Evolutionary conservation across 1,139 yeast species (phyloP).

Genomic region (Yamadazyma atmosphaerica): DNA sequence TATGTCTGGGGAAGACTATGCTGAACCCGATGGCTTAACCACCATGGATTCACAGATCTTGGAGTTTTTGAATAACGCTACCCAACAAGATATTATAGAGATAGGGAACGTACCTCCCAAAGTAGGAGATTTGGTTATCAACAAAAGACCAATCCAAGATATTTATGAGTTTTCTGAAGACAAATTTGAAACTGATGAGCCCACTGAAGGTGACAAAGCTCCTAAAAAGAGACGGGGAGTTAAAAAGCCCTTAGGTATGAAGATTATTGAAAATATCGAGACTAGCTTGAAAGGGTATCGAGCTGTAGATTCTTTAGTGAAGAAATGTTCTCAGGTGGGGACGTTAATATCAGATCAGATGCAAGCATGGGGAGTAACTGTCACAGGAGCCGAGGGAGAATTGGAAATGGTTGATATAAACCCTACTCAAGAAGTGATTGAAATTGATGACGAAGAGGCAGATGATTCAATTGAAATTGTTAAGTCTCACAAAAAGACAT

Average conservation of each 20-base stretch:
- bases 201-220: constrained; percentile 14
- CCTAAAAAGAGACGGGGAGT: constrained; percentile 36
- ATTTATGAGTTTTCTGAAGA: constrained; percentile 58
- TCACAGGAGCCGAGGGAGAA: constrained; percentile 60
- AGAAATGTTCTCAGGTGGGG: constrained; percentile 81
- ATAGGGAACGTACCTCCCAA: constrained; percentile 69
- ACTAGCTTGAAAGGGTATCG: constrained; percentile 80
- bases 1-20: constrained; percentile 40
- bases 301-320: constrained; percentile 89
- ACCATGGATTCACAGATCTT: constrained; percentile 64
- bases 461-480: constrained; percentile 33
- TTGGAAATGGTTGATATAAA: constrained; percentile 51
- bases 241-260: constrained; percentile 68
- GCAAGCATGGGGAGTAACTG: constrained; percentile 81
- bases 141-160: constrained; percentile 66
- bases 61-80: constrained; percentile 76
- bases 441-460: constrained; percentile 32
- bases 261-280: constrained; percentile 69
- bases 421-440: constrained; percentile 31
- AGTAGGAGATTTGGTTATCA: constrained; percentile 62
- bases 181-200: constrained; percentile 36
- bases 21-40: constrained; percentile 42
- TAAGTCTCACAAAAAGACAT: constrained; percentile 22
- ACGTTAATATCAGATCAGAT: constrained; percentile 68
- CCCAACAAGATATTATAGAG: constrained; percentile 75